Base-by-base conservation (phyloP, 192 early-diverging fungal species). In the Coemansia biformis region DNA sequence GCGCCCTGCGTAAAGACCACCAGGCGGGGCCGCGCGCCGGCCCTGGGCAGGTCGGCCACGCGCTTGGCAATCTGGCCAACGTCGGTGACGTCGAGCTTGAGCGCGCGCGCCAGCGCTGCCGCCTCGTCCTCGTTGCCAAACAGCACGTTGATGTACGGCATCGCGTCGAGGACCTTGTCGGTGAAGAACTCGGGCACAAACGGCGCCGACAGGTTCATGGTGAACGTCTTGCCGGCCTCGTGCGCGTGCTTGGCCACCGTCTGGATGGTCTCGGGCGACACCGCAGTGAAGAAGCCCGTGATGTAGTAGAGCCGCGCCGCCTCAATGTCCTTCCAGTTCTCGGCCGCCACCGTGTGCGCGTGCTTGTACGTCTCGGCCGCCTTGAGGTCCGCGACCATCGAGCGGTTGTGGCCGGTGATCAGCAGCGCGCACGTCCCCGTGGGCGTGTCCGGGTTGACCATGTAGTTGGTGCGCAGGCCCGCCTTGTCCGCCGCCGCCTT, bases 51-150 rank as follows among this genome's bases (percentile, higher is more conserved):
- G 55, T 86, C 76, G 31, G 90, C 83, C 28, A 93, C 80, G 60
- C 83, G 80, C 58, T 77, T 73, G 52, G 92, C 93, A 64, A 94
- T 86, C 38, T 79, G 81, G 74, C 78, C 79, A 57, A 94, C 73
- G 60, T 96, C 86, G 49, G 76, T 75, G 46, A 82, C 80, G 36
- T 68, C 78, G 50, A 83, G 79, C 46, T 43, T 43, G 68, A 90
- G 81, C 51, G 85, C 78, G 36, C 68, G 61, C 35, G 91, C 81
- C 59, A 87, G 92, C 35, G 92, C 80, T n/a, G 69, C 80, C 21
- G 96, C 93, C 65, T 98, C 96, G 66, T 85, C 78, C 65, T 98
- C 96, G 63, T 98, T 98, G 74, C 93, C 92, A 77, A 96, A 96
- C 47, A 99, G 63, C 38, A 94, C 72, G 75, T 99, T 90, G 51